Percentiles rank a stretch among this genome's conserved stretches.
phyloP scores from a whole-genome alignment of 106 monocot species.

The Allium cepa region DNA sequence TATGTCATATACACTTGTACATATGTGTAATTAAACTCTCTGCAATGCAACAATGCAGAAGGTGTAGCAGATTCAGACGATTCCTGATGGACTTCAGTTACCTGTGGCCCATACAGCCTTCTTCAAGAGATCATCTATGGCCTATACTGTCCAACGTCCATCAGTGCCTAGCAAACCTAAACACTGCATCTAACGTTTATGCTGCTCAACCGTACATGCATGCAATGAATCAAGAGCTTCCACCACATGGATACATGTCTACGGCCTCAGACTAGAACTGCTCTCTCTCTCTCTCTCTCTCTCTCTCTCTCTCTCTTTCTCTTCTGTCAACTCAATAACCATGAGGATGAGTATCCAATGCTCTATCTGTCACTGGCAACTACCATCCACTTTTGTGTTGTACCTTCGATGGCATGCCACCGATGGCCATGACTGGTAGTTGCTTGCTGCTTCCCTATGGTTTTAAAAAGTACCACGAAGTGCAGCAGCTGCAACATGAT shows the following conservation, averaged over 20 bases:
- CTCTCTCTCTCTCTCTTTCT: too few species aligned
- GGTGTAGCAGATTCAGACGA: constrained; percentile 31
- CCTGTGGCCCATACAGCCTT: constrained; percentile 19
- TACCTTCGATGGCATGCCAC: constrained; percentile 14
- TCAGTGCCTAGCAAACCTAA: constrained; percentile 25
- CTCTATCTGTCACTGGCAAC: constrained; percentile 14
- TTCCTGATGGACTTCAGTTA: constrained; percentile 72
- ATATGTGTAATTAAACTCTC: background rate
- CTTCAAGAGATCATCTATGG: constrained; percentile 20
- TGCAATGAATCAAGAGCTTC: constrained; percentile 26
- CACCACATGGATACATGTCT: constrained; percentile 28
- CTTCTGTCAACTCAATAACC: constrained; percentile 96
- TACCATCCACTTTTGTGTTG: constrained; percentile 8
- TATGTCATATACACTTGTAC: background rate
- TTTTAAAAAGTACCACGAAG: constrained; percentile 20
- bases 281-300: constrained; percentile 99
- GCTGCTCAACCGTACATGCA: constrained; percentile 12
- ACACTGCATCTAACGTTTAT: constrained; percentile 4
- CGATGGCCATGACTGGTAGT: constrained; percentile 5
- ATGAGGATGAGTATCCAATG: constrained; percentile 12
- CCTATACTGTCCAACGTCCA: constrained; percentile 12
- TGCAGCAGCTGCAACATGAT: constrained; percentile 9
- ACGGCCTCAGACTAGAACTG: constrained; percentile 59
- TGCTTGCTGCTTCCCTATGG: constrained; percentile 30
- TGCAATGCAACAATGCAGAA: constrained; percentile 10